phyloP scores from a whole-genome alignment of 2,329 filamentous ascomycete species.

The Chrysosphaeria jannelii region DNA sequence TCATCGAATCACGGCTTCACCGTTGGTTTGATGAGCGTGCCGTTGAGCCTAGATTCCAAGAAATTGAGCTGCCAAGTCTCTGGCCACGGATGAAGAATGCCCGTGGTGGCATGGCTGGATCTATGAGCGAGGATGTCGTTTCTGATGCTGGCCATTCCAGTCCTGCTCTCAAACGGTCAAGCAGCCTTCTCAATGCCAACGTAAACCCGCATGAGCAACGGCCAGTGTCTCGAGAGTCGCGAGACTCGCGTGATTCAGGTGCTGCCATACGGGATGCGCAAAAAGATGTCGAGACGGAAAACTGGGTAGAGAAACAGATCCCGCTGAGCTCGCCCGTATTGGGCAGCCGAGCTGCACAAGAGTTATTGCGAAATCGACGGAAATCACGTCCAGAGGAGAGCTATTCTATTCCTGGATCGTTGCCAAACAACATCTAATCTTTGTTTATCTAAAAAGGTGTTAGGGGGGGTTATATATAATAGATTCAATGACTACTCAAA shows the following conservation, averaged over 20 bases:
- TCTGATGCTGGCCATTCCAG: background rate
- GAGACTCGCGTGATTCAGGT: constrained; percentile 9
- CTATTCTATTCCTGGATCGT: too few relatives aligned
- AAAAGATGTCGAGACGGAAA: constrained; percentile 6
- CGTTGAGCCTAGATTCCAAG: constrained; percentile 64
- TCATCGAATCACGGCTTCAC: constrained; percentile 53
- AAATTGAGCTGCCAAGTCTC: constrained; percentile 52
- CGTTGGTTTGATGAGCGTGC: constrained; percentile 70
- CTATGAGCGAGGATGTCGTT: constrained; percentile 2
- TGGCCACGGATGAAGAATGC: constrained; percentile 73
- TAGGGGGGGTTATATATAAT: too few relatives aligned
- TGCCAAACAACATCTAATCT: too few relatives aligned
- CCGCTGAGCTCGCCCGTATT: too few relatives aligned
- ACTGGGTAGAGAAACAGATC: constrained; percentile 5
- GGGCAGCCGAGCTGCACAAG: too few relatives aligned
- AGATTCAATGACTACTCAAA: too few relatives aligned
- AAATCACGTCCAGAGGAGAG: too few relatives aligned
- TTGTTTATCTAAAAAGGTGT: too few relatives aligned
- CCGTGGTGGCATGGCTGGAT: constrained; percentile 20
- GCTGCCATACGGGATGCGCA: constrained; percentile 8
- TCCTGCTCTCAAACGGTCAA: background rate
- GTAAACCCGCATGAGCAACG: constrained; percentile 3
- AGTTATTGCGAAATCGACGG: too few relatives aligned
- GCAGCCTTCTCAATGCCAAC: constrained; percentile 1
- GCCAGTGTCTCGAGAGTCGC: constrained; percentile 7